Evolutionary conservation across 257 asterid species (phyloP), one percentile per base, ranked within the genome.

Genomic region (Henckelia pumila): DNA sequence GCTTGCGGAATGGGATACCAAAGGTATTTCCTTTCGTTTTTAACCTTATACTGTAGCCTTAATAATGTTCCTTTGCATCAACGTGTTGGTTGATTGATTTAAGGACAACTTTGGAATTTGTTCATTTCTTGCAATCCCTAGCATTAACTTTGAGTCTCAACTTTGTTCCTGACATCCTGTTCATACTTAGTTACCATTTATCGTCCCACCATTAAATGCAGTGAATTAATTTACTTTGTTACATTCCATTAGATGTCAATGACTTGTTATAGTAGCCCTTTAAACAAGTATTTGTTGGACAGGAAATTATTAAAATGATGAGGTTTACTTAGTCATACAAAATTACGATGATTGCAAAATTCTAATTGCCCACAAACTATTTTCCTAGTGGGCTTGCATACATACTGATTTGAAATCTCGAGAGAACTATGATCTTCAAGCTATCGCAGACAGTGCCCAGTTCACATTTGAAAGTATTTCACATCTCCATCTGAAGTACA

Each of bases 1-100:
- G 96, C 84, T 70, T 94, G 68, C 88, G 94, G 23, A 84, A 86
- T 76, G 96, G 99, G 63, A 78, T 94, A 52, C 90, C 99, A 7
- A 94, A 94, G 96, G 99, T 94, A 79, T 59, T 59, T 72, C 63
- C 56, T 71, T 56, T 24, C 66, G 30, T 9, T 50, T 50, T 40
- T n/a, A 61, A 33, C 35, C 20, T 58, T 53, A n/a, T 65, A 71
- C 69, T 63, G 24, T 70, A 61, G 19, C 3, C 21, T 33, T 65
- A 29, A 26, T 61, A 32, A 68, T 56, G 20, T 37, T 49, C 23
- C 37, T 59, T 33, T 14, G 52, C 40, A 25, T 71, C n/a, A 61
- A 50, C 58, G 40, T 13, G 32, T 55, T 61, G 62, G 25, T 28
- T 47, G 47, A 32, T 30, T 65, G 35, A 61, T 24, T 74, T 5